Evolutionary conservation across 2,329 filamentous ascomycete species (phyloP), one percentile per base, ranked within the genome.

Genomic region (Botrytis sinoallii): DNA sequence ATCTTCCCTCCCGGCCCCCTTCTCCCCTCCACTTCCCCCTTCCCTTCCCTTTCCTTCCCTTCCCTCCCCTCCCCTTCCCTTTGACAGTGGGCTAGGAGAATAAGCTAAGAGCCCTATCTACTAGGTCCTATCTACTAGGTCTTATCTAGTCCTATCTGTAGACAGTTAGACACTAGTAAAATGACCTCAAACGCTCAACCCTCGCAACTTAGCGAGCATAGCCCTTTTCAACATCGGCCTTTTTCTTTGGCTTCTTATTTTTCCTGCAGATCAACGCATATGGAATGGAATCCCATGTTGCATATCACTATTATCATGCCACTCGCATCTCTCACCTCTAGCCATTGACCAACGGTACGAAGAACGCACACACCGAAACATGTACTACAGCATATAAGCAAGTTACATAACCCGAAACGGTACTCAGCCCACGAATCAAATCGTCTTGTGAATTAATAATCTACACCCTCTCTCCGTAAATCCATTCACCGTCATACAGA

Each of bases 211-310:
- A 12, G 42, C 40, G 44, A 48, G 20, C 44, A 48, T 42, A 6
- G 25, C 29, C 44, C 22, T 46, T 65, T 44, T 22, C n/a, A 42
- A 46, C 29, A 35, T 29, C 42, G 42, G 29, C 64, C 46, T n/a
- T 7, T 52, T 38, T 46, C 25, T 38, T 35, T 22, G 25, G 14
- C 20, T 46, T 40, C 29, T 48, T 1, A 32, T n/a, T n/a, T n/a
- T 70, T 63, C 6, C 68, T 70, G 68, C 55, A 48, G 57, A 70
- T 70, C 68, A 46, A 48, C 57, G 40, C 32, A 44, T 48, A 22
- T 38, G 46, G 40, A 63, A 38, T 16, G 14, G 14, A 52, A 63
- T 48, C 38, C 32, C 29, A 44, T 64, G 65, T 42, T 68, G 65
- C 35, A 29, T 40, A 38, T 67, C 25, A 29, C 12, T 9, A 44